These are phyloP conservation scores for Auriscalpium vulgare DNA, from an alignment of 768 basidiomycete genomes.

Conservation along the genomic window DNA sequence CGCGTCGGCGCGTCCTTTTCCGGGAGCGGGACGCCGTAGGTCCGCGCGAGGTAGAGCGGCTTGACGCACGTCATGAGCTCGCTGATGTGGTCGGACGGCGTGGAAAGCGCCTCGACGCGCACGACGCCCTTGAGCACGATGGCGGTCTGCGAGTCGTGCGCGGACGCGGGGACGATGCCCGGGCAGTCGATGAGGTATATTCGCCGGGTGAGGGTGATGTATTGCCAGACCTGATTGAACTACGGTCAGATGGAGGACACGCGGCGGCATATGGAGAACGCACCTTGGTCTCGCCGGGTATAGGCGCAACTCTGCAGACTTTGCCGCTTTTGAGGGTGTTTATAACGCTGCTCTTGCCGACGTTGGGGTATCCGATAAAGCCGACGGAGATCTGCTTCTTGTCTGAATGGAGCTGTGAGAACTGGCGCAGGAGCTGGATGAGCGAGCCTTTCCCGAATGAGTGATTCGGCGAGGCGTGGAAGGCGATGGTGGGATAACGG, in stretches of 20 bases:
- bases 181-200: constrained; percentile 99
- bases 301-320: constrained; percentile 92
- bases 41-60: constrained; percentile 83
- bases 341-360: constrained; percentile 95
- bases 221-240: constrained; percentile 78
- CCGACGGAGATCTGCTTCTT: constrained; percentile 99
- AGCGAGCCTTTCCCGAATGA: constrained; percentile 98
- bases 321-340: constrained; percentile 98
- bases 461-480: constrained; percentile 98
- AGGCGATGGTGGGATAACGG: constrained; percentile 92
- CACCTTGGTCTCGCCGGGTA: constrained; percentile 94
- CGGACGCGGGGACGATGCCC: constrained; percentile 92
- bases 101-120: constrained; percentile 88
- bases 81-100: constrained; percentile 89
- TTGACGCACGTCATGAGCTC: constrained; percentile 86
- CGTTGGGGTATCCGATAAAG: constrained; percentile 97
- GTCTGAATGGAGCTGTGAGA: constrained; percentile 93
- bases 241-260: background rate
- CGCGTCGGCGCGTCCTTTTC: constrained; percentile 43
- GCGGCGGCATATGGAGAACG: background rate
- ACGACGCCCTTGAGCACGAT: constrained; percentile 96
- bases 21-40: constrained; percentile 65
- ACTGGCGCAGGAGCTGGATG: constrained; percentile 93
- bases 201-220: constrained; percentile 90
- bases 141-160: constrained; percentile 80